Conservation (phyloP, 352 stramenopile species). For the Phytophthora ohioensis region DNA sequence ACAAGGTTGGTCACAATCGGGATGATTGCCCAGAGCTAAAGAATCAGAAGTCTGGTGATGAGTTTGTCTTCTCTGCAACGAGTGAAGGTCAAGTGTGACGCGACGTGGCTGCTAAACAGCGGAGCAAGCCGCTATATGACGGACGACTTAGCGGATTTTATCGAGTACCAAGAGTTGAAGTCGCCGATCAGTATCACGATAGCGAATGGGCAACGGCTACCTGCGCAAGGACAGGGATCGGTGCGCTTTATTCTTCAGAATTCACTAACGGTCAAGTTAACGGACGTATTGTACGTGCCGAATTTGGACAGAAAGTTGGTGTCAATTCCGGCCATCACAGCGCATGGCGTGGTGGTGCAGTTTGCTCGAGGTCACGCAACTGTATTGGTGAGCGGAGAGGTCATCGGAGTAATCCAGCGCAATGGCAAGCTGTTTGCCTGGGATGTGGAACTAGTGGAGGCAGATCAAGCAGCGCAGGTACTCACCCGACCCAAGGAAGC, state of each 20-base stretch:
- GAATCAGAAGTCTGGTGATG: background rate
- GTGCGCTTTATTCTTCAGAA: background rate
- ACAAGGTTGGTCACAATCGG: background rate
- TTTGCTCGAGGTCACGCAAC: too few relatives aligned
- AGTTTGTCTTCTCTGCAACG: slow-evolving; percentile 16
- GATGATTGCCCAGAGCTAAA: background rate
- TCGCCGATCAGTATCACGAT: background rate
- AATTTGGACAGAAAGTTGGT: background rate
- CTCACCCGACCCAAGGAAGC: too few relatives aligned
- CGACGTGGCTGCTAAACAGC: slow-evolving; percentile 32
- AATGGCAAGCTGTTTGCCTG: too few relatives aligned
- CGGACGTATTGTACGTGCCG: background rate
- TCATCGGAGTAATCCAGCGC: too few relatives aligned
- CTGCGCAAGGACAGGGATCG: background rate
- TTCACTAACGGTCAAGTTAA: background rate
- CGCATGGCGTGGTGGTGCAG: too few relatives aligned
- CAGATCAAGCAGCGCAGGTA: too few relatives aligned
- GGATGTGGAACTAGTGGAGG: too few relatives aligned
- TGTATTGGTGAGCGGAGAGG: too few relatives aligned
- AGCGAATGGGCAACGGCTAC: background rate
- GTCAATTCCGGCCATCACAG: background rate
- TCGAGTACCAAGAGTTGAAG: background rate
- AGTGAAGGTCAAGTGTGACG: background rate
- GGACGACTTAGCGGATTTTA: background rate
- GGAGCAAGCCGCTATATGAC: slow-evolving; percentile 1